Conservation (phyloP, 2,329 filamentous ascomycete species). For the Aspergillus quadrilineatus region DNA sequence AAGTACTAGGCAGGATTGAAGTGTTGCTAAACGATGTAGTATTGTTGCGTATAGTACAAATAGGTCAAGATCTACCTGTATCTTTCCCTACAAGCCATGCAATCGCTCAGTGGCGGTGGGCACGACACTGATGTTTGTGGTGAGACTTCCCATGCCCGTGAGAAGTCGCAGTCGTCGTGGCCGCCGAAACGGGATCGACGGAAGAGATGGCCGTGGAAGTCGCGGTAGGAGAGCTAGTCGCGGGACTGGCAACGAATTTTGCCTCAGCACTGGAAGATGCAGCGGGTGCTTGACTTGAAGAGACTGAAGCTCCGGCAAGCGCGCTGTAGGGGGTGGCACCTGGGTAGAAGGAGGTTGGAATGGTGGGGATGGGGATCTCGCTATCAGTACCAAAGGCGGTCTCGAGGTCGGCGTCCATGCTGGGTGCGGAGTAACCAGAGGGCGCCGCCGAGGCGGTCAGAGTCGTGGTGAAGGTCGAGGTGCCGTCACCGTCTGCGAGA, state of each 20-base stretch:
- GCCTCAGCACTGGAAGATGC: not conserved
- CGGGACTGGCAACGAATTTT: not conserved
- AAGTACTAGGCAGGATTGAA: not conserved
- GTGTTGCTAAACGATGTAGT: not conserved
- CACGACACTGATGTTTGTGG: not conserved
- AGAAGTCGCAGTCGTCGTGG: not conserved
- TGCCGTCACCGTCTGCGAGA: constrained; percentile 33
- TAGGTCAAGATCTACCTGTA: not conserved
- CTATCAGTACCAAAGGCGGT: constrained; percentile 25
- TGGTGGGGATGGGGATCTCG: constrained; percentile 25
- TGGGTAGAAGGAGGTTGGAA: constrained; percentile 30
- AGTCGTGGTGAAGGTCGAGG: constrained; percentile 23
- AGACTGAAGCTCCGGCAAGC: constrained; percentile 19
- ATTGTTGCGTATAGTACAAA: not conserved
- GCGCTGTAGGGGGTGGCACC: constrained; percentile 31
- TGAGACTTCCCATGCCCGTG: not conserved
- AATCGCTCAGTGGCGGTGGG: not conserved
- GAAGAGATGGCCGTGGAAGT: not conserved
- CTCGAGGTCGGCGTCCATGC: constrained; percentile 27
- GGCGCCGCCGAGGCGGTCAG: constrained; percentile 26
- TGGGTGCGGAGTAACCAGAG: constrained; percentile 29
- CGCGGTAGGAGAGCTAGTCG: not conserved
- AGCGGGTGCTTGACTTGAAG: not conserved
- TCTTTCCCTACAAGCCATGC: not conserved
- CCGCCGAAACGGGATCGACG: not conserved